Evolutionary conservation across 2,329 filamentous ascomycete species (phyloP), one percentile per base, ranked within the genome.

Genomic region (Talaromyces sp.): DNA sequence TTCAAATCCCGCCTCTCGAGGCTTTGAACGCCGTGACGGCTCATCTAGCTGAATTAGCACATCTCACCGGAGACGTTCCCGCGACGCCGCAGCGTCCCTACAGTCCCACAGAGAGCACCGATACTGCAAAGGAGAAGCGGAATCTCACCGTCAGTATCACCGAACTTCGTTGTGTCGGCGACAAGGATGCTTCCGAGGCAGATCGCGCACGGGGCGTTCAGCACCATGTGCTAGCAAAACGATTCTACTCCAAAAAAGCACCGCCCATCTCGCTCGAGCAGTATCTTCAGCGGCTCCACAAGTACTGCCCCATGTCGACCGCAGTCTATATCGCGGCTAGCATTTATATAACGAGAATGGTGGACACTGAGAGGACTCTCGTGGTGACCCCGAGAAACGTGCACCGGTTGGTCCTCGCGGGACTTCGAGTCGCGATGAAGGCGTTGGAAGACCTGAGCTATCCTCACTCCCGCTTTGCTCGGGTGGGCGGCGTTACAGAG

Each of bases 401-500:
- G 64, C 94, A 99, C 74, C 87, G 95, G 2, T 80, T 98, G 7
- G 82, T 96, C 34, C 83, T 99, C 16, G 93, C 92, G 0, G 91
- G 90, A 6, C 81, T 97, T 59, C 82, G 93, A 40, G 90, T 97
- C 3, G 92, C 94, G 14, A 95, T 93, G 85, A 99, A 98, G 78
- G 91, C 92, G 0, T 79, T 97, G n/a, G 94, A 99, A 75, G 94
- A 98, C 74, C 83, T 94, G 59, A 90, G 89, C 68, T 96, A 96
- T 77, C 86, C 91, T 8, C 94, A 97, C 77, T 83, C 83, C 63
- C 89, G 92, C 60, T 87, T 97, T 66, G 88, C 94, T 18, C 89
- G 88, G 66, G 93, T 98, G 1, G 94, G 95, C 50, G 94, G 94
- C 18, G 92, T 98, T 16, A 91, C 86, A 70, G 89, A 91, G 72